Evolutionary conservation across 1,139 yeast genomes (phyloP).

Genomic region (Debaryomyces coudertii): DNA sequence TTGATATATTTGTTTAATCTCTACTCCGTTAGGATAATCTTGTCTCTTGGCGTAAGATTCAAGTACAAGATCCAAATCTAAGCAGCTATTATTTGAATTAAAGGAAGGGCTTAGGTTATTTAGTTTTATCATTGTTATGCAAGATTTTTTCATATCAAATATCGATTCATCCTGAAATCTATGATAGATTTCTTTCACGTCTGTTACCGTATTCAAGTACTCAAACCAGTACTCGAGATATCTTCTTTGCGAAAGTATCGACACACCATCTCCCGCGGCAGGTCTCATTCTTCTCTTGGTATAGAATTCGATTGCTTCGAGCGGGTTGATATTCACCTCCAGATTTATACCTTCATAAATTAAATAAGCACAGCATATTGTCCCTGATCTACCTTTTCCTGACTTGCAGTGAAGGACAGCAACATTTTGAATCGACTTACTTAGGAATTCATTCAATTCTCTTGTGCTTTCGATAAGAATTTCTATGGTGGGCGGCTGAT

Average conservation of each 20-base stretch:
- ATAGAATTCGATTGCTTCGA: conserved; percentile 55
- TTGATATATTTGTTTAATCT: conserved; percentile 2
- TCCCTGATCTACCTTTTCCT: conserved; percentile 92
- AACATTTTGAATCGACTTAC: conserved; percentile 37
- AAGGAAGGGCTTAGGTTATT: conserved; percentile 1
- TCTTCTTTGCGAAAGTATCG: conserved; percentile 69
- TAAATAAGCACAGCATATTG: conserved; percentile 70
- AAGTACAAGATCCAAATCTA: conserved; percentile 9
- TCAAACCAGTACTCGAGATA: conserved; percentile 63
- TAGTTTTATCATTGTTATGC: conserved; percentile 11
- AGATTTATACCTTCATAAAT: conserved; percentile 40
- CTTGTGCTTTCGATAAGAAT: conserved; percentile 47
- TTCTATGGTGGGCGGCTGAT: conserved; percentile 70
- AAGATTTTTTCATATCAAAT: conserved; percentile 7
- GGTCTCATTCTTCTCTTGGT: conserved; percentile 60
- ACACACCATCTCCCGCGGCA: conserved; percentile 66
- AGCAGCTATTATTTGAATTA: background rate
- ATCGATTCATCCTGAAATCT: conserved; percentile 4
- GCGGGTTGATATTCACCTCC: conserved; percentile 24
- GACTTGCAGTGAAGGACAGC: conserved; percentile 87
- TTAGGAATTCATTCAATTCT: conserved; percentile 50
- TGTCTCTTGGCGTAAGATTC: conserved; percentile 12
- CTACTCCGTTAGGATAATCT: conserved; percentile 11
- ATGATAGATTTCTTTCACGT: conserved; percentile 4
- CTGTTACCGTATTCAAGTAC: conserved; percentile 23